Evolutionary conservation across 495 filamentous ascomycete genomes (phyloP).

Genomic region (Hyaloscypha hepaticicola): DNA sequence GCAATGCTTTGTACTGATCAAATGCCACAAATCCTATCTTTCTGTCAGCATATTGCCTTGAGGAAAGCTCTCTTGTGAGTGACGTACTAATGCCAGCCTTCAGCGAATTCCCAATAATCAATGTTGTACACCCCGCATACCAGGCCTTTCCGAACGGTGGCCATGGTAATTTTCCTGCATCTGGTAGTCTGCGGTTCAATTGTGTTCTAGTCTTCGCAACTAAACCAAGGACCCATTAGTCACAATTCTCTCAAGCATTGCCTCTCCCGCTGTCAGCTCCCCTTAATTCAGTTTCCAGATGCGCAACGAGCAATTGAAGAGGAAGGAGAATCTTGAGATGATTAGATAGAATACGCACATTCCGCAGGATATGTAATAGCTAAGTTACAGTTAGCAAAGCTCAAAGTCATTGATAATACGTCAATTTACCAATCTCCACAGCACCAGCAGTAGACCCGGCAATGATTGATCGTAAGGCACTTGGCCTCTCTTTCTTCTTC

Average conservation of each 20-base stretch:
- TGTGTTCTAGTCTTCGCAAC: slow-evolving; percentile 95
- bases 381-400: slow-evolving; percentile 34
- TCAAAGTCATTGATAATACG: background rate
- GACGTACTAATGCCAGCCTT: slow-evolving; percentile 90
- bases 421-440: slow-evolving; percentile 77
- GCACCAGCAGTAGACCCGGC: slow-evolving; percentile 90
- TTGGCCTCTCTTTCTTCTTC: slow-evolving; percentile 58
- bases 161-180: slow-evolving; percentile 88
- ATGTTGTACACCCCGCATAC: slow-evolving; percentile 96
- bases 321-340: background rate
- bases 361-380: slow-evolving; percentile 97
- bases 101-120: slow-evolving; percentile 93
- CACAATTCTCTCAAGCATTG: background rate
- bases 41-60: background rate
- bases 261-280: background rate
- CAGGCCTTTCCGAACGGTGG: slow-evolving; percentile 91
- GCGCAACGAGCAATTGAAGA: too few species aligned
- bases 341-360: slow-evolving; percentile 52
- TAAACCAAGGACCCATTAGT: slow-evolving; percentile 28
- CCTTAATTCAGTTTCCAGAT: background rate
- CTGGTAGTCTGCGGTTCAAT: slow-evolving; percentile 80
- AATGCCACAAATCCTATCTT: slow-evolving; percentile 86
- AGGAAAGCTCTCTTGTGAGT: background rate
- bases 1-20: slow-evolving; percentile 81
- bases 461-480: slow-evolving; percentile 78